Evolutionary conservation across 106 monocot genomes (phyloP).

Genomic region (Dioscorea alata): DNA sequence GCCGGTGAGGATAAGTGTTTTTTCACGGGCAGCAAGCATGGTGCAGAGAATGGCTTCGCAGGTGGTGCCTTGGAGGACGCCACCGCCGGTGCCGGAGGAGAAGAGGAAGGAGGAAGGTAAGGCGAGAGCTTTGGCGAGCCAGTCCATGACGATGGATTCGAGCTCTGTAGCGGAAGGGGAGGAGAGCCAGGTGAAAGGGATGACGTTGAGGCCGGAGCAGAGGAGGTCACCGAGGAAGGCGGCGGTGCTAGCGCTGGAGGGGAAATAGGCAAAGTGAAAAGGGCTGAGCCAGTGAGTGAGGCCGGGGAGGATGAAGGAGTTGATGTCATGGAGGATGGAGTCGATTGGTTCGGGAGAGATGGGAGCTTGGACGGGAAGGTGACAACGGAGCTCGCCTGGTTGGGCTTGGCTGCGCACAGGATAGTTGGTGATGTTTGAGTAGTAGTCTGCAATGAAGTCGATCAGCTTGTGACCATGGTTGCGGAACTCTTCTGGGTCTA

Average conservation of each 20-base stretch:
- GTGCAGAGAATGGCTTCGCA: conserved; percentile 46
- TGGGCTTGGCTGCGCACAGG: conserved; percentile 29
- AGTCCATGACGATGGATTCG: conserved; percentile 41
- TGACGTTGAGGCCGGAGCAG: conserved; percentile 28
- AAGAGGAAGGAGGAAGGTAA: conserved; percentile 27
- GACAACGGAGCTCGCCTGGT: conserved; percentile 29
- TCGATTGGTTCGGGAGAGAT: conserved; percentile 18
- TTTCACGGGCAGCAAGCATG: conserved; percentile 29
- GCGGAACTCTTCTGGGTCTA: conserved; percentile 24
- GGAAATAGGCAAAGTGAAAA: conserved; percentile 45
- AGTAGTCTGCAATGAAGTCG: conserved; percentile 47
- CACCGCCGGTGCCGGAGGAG: conserved; percentile 26
- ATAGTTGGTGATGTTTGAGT: conserved; percentile 11
- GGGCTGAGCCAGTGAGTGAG: conserved; percentile 58
- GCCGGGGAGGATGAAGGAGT: conserved; percentile 33
- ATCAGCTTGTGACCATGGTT: conserved; percentile 9
- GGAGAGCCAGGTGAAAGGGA: conserved; percentile 49
- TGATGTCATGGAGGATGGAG: conserved; percentile 28
- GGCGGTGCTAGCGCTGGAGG: conserved; percentile 35
- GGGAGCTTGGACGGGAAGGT: conserved; percentile 15
- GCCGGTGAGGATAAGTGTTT: conserved; percentile 7
- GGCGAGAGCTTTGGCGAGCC: conserved; percentile 36
- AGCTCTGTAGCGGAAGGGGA: conserved; percentile 69
- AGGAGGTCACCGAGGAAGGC: conserved; percentile 47
- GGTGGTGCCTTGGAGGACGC: conserved; percentile 32